A percentile compares a stretch with the other conserved stretches of the same genome.
Evolutionary conservation across 495 filamentous ascomycete species (phyloP).

Genomic region (Xylaria scruposa): DNA sequence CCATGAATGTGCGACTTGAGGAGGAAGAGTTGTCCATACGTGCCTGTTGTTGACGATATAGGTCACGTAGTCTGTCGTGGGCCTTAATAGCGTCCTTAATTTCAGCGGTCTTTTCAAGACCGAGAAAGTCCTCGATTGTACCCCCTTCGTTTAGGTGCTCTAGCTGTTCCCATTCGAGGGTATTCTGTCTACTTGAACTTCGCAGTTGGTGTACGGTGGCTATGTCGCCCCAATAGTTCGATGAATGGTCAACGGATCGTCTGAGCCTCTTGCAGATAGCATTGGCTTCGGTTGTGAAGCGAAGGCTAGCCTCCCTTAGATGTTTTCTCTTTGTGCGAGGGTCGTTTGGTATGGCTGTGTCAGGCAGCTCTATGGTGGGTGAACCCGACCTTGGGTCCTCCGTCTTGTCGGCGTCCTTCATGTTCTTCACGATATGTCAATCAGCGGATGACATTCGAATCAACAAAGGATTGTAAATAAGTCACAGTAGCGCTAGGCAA

Average conservation of each 20-base stretch:
- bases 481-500: too few species aligned
- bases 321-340: not conserved
- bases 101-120: too few species aligned
- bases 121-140: too few species aligned
- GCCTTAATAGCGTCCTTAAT: too few species aligned
- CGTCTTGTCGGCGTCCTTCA: not conserved
- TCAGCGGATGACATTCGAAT: not conserved
- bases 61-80: too few species aligned
- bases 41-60: too few species aligned
- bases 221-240: not conserved
- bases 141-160: too few species aligned
- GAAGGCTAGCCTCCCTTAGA: not conserved
- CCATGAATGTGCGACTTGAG: too few species aligned
- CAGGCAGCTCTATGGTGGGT: not conserved
- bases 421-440: not conserved
- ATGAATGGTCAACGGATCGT: not conserved
- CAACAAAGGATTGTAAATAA: not conserved
- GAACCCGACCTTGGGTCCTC: not conserved
- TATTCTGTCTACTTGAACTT: not conserved
- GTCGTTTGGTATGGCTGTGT: not conserved
- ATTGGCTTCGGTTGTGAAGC: not conserved
- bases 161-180: too few species aligned
- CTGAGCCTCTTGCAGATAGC: not conserved
- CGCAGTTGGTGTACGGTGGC: not conserved
- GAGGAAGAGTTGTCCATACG: too few species aligned